Evolutionary conservation across 352 stramenopile genomes (phyloP).

Genomic region (Phytopythium aichiense): DNA sequence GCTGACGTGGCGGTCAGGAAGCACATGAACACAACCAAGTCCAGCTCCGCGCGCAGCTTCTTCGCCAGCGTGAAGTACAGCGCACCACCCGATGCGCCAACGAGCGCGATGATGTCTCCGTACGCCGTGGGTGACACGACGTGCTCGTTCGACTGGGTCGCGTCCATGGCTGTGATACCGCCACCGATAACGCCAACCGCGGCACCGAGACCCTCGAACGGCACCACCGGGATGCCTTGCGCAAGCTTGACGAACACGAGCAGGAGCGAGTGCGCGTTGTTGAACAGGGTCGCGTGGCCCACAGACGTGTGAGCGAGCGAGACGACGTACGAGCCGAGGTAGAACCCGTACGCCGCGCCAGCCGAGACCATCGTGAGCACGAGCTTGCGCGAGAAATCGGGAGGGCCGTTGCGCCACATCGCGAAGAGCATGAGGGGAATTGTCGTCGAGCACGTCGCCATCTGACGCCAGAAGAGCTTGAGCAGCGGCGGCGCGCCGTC

Average conservation of each 20-base stretch:
- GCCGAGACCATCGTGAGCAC: slow-evolving; percentile 39
- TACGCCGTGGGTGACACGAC: slow-evolving; percentile 44
- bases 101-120: slow-evolving; percentile 68
- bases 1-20: slow-evolving; percentile 53
- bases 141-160: slow-evolving; percentile 24
- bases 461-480: slow-evolving; percentile 87
- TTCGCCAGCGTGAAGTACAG: slow-evolving; percentile 80
- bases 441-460: slow-evolving; percentile 54
- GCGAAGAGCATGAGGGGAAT: slow-evolving; percentile 41
- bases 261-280: slow-evolving; percentile 78
- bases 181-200: slow-evolving; percentile 69
- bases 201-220: slow-evolving; percentile 61
- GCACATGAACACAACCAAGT: slow-evolving; percentile 68
- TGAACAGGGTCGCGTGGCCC: slow-evolving; percentile 79
- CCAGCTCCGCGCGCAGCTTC: slow-evolving; percentile 66
- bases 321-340: slow-evolving; percentile 64
- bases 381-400: slow-evolving; percentile 26
- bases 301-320: slow-evolving; percentile 71
- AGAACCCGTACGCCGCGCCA: slow-evolving; percentile 66
- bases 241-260: slow-evolving; percentile 73
- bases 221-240: slow-evolving; percentile 47
- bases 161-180: slow-evolving; percentile 65
- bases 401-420: slow-evolving; percentile 28
- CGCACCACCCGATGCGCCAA: slow-evolving; percentile 60
- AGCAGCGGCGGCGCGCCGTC: slow-evolving; percentile 54